Evolutionary conservation across 441 rosid genomes (phyloP), one percentile per base, ranked within the genome.

Genomic region (Raphanus hybrid): DNA sequence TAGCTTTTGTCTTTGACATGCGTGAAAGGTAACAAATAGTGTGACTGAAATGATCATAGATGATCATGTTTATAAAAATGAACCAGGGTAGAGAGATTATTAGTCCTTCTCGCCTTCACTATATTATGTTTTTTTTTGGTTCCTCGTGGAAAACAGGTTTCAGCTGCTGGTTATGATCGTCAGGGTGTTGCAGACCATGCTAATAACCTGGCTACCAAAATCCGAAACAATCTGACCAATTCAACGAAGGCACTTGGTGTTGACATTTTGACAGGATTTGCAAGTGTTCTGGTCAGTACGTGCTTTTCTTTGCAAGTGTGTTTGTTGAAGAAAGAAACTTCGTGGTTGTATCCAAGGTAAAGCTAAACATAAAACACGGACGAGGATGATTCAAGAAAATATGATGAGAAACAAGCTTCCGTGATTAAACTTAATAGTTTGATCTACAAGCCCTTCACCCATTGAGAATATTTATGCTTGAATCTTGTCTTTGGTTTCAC

Each of bases 131-230:
- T 35, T 6, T 20, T 32, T 68, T 50, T 52, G 34, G 4, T 76
- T 61, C 1, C 16, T 41, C 41, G 6, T 64, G 59, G 59, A 15
- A 10, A 73, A 69, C 67, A 95, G 99, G 98, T 95, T 64, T 82
- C 93, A 61, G 96, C 96, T 67, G 96, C 96, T 78, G 90, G 96
- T 39, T 95, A 95, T 67, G 92, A 95, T 78, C 89, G 97, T 50
- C 95, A 90, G 78, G 98, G 92, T 69, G 98, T 93, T 71, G 98
- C 98, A 39, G 97, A 92, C 82, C 99, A 92, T 72, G 99, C 99
- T 12, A 94, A 87, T 75, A 92, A 92, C 70, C 86, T 95, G 64
- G 99, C 99, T 64, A 65, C 97, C 26, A 93, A 88, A 82, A 95
- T 95, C 55, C 90, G 98, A 45, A 90, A 82, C 73, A 95, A 89